Evolutionary conservation across 2,329 filamentous ascomycete genomes (phyloP).

Genomic region (Penicillium sp.): DNA sequence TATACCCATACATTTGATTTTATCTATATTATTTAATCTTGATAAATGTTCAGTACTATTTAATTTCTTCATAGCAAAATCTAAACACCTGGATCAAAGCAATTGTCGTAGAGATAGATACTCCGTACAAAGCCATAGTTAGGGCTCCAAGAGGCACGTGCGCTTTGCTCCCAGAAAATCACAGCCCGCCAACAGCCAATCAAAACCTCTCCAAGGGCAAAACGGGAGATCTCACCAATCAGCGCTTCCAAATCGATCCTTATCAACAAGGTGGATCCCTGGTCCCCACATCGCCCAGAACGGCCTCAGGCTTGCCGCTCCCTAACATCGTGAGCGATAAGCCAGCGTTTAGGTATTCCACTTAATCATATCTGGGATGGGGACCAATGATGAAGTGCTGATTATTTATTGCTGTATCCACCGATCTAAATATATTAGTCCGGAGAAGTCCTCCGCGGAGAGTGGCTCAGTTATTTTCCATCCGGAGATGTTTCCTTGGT

Average conservation of each 20-base stretch:
- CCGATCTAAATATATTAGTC: background rate
- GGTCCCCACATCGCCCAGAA: background rate
- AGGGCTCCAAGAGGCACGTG: constrained; percentile 5
- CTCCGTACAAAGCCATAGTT: background rate
- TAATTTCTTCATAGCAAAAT: background rate
- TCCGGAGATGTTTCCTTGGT: background rate
- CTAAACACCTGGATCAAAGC: too few species aligned
- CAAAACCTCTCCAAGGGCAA: background rate
- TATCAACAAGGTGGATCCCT: background rate
- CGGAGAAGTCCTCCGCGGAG: constrained; percentile 15
- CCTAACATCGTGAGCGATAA: background rate
- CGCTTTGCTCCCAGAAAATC: background rate
- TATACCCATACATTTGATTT: too few species aligned
- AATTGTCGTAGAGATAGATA: background rate
- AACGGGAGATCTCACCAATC: too few species aligned
- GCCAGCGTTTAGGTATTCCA: background rate
- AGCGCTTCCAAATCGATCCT: background rate
- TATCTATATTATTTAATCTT: background rate
- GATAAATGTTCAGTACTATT: too few species aligned
- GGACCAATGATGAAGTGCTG: too few species aligned
- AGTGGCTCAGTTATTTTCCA: background rate
- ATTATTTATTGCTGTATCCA: background rate
- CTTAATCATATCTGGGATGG: background rate
- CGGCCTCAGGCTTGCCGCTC: too few species aligned
- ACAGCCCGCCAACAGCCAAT: background rate